Percentiles rank a stretch among this genome's conserved stretches.
phyloP scores from a whole-genome alignment of 2,329 filamentous ascomycete species.

The Fusarium ramigenum region DNA sequence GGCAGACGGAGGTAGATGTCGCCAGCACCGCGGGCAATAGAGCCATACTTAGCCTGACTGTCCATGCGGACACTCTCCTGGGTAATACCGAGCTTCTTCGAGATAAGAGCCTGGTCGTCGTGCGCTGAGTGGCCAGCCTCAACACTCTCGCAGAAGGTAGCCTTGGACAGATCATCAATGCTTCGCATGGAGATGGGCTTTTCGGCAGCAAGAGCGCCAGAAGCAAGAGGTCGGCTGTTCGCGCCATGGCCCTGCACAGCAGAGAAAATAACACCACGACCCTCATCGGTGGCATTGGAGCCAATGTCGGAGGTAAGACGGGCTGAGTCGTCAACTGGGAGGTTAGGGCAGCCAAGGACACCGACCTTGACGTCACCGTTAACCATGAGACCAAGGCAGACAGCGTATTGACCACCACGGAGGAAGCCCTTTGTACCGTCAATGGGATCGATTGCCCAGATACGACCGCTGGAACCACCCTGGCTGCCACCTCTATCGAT shows the following conservation, averaged over 20 bases:
- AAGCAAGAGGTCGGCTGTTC: conserved; percentile 76
- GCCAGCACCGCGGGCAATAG: conserved; percentile 90
- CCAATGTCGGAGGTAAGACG: conserved; percentile 73
- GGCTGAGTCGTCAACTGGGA: conserved; percentile 82
- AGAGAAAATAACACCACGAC: conserved; percentile 88
- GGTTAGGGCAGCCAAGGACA: conserved; percentile 93
- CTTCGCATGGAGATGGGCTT: conserved; percentile 82
- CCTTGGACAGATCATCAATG: conserved; percentile 76
- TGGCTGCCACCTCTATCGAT: conserved; percentile 75
- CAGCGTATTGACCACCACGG: conserved; percentile 94
- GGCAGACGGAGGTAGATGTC: conserved; percentile 95
- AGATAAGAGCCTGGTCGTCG: conserved; percentile 83
- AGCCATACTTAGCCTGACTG: conserved; percentile 97
- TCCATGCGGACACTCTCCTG: conserved; percentile 94
- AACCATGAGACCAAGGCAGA: conserved; percentile 90
- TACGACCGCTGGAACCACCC: conserved; percentile 78
- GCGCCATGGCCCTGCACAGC: conserved; percentile 84
- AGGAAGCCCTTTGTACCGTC: conserved; percentile 98
- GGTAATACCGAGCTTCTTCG: conserved; percentile 85
- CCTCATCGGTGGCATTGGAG: conserved; percentile 76
- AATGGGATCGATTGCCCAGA: conserved; percentile 98
- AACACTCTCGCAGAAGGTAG: conserved; percentile 96
- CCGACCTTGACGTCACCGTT: conserved; percentile 95
- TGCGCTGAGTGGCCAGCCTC: conserved; percentile 94
- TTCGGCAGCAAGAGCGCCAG: conserved; percentile 59